These are phyloP conservation scores for Cytospora schulzeri DNA, from an alignment of 2,329 filamentous ascomycete species.

Conservation along the genomic window DNA sequence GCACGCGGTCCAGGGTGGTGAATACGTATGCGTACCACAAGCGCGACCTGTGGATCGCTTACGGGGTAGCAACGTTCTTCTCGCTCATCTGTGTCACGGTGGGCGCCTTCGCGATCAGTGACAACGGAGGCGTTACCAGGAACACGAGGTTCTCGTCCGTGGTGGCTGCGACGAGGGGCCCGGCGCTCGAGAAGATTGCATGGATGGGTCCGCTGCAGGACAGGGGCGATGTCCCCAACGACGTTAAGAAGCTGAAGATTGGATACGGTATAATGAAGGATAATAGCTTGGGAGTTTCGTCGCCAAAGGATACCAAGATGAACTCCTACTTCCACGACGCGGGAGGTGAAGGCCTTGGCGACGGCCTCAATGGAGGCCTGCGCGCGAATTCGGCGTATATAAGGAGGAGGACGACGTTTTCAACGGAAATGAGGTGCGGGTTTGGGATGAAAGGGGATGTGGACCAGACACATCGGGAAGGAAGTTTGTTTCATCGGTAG, in stretches of 20 bases:
- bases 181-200: slow-evolving; percentile 41
- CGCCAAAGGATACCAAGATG: slow-evolving; percentile 1
- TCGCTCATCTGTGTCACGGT: slow-evolving; percentile 35
- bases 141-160: slow-evolving; percentile 45
- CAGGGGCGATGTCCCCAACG: slow-evolving; percentile 29
- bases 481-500: slow-evolving; percentile 24
- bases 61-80: slow-evolving; percentile 32
- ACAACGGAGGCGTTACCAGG: slow-evolving; percentile 40
- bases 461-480: slow-evolving; percentile 22
- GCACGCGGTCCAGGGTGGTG: slow-evolving; percentile 36
- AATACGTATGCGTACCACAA: slow-evolving; percentile 40
- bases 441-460: slow-evolving; percentile 34
- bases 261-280: slow-evolving; percentile 33
- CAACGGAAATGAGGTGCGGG: slow-evolving; percentile 30
- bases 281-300: neutral
- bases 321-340: slow-evolving; percentile 12
- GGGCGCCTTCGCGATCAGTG: slow-evolving; percentile 40
- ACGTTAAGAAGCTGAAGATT: slow-evolving; percentile 30
- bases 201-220: slow-evolving; percentile 30
- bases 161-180: slow-evolving; percentile 45
- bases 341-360: slow-evolving; percentile 16
- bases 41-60: slow-evolving; percentile 39
- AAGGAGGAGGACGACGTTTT: slow-evolving; percentile 8
- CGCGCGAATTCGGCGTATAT: slow-evolving; percentile 14
- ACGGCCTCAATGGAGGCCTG: neutral